These are phyloP conservation scores for Musa schizocarpa DNA, from an alignment of 176 grass and related monocot species.

Conservation along the genomic window DNA sequence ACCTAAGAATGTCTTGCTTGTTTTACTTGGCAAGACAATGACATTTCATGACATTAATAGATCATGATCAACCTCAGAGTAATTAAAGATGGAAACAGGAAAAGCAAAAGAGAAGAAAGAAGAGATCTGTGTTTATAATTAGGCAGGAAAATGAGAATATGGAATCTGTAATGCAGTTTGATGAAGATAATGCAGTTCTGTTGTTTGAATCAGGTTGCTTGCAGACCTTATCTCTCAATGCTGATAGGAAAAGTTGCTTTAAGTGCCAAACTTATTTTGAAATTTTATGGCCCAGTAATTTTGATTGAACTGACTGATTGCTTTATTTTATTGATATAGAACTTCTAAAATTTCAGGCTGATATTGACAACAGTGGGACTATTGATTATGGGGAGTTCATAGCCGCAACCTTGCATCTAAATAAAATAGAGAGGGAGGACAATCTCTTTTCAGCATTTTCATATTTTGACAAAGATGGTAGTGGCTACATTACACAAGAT, in stretches of 20 bases:
- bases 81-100: not conserved
- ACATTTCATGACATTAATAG: not conserved
- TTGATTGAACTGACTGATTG: not conserved
- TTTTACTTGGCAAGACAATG: no score
- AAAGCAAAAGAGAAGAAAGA: not conserved
- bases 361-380: conserved; percentile 91
- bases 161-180: not conserved
- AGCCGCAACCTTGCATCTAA: conserved; percentile 86
- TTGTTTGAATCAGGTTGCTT: not conserved
- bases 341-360: conserved; percentile 54
- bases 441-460: conserved; percentile 85
- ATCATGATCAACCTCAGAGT: not conserved
- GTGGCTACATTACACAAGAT: conserved; percentile 87
- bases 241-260: no score
- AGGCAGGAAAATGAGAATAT: not conserved
- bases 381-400: conserved; percentile 91
- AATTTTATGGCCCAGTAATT: no score
- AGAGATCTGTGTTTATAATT: not conserved
- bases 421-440: conserved; percentile 91
- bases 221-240: not conserved
- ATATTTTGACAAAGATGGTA: conserved; percentile 90
- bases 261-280: no score
- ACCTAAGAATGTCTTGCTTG: not conserved
- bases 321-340: not conserved
- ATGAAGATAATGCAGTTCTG: not conserved